Evolutionary conservation across 1,139 yeast genomes (phyloP).

Genomic region (Debaryomyces psychrophilus): DNA sequence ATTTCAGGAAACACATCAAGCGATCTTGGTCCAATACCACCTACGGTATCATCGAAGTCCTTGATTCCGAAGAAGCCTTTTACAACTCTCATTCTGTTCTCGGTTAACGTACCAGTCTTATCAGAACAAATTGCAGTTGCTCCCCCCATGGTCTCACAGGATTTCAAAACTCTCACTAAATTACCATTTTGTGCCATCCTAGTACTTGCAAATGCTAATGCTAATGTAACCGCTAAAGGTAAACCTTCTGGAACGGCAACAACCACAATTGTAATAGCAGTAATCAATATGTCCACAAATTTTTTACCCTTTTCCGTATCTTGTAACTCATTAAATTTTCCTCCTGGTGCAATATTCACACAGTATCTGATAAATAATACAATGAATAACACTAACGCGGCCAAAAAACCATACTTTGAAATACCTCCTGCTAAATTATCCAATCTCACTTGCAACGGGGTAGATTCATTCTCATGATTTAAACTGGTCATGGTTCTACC

Average conservation of each 20-base stretch:
- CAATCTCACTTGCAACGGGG: slow-evolving; percentile 87
- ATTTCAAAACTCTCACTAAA: slow-evolving; percentile 86
- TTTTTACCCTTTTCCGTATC: slow-evolving; percentile 81
- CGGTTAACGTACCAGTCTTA: slow-evolving; percentile 95
- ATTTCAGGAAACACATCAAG: slow-evolving; percentile 34
- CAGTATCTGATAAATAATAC: slow-evolving; percentile 79
- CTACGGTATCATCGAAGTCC: slow-evolving; percentile 47
- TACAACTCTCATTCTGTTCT: slow-evolving; percentile 88
- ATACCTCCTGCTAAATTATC: slow-evolving; percentile 87
- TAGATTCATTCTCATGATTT: slow-evolving; percentile 71
- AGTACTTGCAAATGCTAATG: slow-evolving; percentile 96
- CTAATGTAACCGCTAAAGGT: slow-evolving; percentile 94
- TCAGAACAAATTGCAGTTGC: slow-evolving; percentile 97
- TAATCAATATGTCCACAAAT: slow-evolving; percentile 83
- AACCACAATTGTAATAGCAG: slow-evolving; percentile 88
- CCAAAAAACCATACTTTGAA: slow-evolving; percentile 87
- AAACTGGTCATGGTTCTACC: slow-evolving; percentile 89
- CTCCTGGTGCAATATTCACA: slow-evolving; percentile 62
- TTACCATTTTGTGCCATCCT: slow-evolving; percentile 97
- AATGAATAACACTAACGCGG: slow-evolving; percentile 76
- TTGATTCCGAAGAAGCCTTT: slow-evolving; percentile 63
- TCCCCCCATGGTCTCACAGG: slow-evolving; percentile 99
- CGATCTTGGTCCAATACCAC: slow-evolving; percentile 32
- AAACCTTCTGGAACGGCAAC: slow-evolving; percentile 99
- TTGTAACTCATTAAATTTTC: slow-evolving; percentile 43